Conservation (phyloP, 345 rosid species). For the Euphorbia pulcherrima region DNA sequence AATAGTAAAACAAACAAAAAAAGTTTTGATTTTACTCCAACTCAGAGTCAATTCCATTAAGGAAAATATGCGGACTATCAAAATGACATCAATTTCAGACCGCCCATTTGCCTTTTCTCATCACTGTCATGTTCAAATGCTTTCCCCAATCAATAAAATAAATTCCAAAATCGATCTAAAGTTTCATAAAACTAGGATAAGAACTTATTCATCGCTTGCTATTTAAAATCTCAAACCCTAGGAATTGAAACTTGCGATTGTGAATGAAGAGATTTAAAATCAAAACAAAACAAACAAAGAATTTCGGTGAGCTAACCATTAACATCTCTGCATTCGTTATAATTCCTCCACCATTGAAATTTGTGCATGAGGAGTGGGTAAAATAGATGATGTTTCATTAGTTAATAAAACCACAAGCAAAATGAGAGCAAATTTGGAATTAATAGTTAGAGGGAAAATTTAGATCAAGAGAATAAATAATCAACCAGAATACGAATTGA, state of each 20-base stretch:
- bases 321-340: slow-evolving; percentile 47
- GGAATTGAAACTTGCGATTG: background rate
- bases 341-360: slow-evolving; percentile 35
- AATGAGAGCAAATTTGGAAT: background rate
- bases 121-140: slow-evolving; percentile 30
- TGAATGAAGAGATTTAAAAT: background rate
- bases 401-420: background rate
- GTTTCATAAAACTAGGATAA: slow-evolving; percentile 25
- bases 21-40: too few relatives aligned
- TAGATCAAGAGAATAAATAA: too few relatives aligned
- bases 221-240: background rate
- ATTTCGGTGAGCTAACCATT: slow-evolving; percentile 46
- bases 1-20: too few relatives aligned
- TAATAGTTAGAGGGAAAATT: background rate
- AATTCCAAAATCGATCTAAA: background rate
- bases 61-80: slow-evolving; percentile 67
- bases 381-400: slow-evolving; percentile 42
- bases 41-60: slow-evolving; percentile 53
- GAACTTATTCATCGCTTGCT: slow-evolving; percentile 44
- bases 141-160: too few relatives aligned
- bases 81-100: slow-evolving; percentile 89
- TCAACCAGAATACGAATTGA: too few relatives aligned
- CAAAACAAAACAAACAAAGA: background rate
- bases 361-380: slow-evolving; percentile 38
- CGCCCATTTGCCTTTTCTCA: slow-evolving; percentile 91